Conservation (phyloP, 2,329 filamentous ascomycete genomes). For the Xylariales sp. region DNA sequence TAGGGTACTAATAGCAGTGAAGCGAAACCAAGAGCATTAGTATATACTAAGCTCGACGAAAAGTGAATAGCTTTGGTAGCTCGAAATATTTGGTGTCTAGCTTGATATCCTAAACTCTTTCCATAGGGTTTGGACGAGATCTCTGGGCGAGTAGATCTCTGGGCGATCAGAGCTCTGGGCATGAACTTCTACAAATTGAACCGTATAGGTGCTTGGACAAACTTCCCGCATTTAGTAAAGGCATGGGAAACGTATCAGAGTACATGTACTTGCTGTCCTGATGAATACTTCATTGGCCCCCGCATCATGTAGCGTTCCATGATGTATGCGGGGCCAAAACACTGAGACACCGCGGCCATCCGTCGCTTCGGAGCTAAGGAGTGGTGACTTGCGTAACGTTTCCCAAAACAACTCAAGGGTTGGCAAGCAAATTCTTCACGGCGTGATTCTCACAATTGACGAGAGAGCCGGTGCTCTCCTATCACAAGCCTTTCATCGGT, state of each 20-base stretch:
- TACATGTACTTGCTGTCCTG: background rate
- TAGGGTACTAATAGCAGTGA: background rate
- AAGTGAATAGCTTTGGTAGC: background rate
- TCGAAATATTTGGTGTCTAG: background rate
- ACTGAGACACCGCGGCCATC: background rate
- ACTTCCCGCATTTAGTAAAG: background rate
- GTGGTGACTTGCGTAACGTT: conserved; percentile 2
- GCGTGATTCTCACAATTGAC: conserved; percentile 5
- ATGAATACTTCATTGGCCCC: background rate
- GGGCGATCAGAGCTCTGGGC: too few relatives aligned
- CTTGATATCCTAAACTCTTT: background rate
- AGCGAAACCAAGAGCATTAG: background rate
- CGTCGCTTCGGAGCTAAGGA: background rate
- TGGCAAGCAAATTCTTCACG: background rate
- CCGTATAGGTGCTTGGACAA: background rate
- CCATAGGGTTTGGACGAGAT: background rate
- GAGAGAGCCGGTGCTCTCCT: conserved; percentile 1
- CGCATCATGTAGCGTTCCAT: background rate
- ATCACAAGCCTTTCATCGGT: conserved; percentile 7
- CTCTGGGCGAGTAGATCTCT: too few relatives aligned
- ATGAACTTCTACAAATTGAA: background rate
- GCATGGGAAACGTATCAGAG: background rate
- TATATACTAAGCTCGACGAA: background rate
- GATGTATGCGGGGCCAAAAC: background rate
- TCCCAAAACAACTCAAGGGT: background rate